These are phyloP conservation scores for Fusarium equiseti DNA, from an alignment of 2,329 filamentous ascomycete species.

Conservation along the genomic window DNA sequence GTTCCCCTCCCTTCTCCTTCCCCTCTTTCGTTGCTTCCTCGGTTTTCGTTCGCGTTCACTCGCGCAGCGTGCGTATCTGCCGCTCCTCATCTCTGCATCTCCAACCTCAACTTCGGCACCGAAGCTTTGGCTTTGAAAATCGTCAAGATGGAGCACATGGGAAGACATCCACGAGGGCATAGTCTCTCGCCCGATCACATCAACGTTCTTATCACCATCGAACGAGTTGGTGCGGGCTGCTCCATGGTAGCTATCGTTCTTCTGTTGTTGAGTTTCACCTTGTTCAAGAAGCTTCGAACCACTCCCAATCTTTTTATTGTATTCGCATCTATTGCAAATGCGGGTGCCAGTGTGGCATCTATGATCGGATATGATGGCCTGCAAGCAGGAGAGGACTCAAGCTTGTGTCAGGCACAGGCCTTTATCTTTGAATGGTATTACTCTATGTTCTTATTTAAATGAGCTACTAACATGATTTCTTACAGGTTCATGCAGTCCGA, in stretches of 20 bases:
- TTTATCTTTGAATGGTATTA: conserved; percentile 74
- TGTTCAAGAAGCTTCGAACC: conserved; percentile 65
- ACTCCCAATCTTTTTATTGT: conserved; percentile 66
- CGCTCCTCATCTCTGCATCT: not conserved
- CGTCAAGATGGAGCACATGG: conserved; percentile 33
- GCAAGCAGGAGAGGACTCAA: conserved; percentile 62
- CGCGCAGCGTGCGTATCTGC: conserved; percentile 6
- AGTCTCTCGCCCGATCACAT: conserved; percentile 54
- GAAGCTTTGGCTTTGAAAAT: not conserved
- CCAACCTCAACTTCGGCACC: not conserved
- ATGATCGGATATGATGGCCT: conserved; percentile 78
- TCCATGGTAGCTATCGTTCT: conserved; percentile 64
- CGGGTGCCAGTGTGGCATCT: conserved; percentile 72
- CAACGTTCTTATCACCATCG: conserved; percentile 61
- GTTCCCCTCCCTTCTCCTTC: not conserved
- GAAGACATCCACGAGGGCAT: conserved; percentile 9
- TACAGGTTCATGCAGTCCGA: conserved; percentile 81
- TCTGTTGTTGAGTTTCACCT: conserved; percentile 62
- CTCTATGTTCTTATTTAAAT: not conserved
- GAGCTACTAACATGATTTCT: not conserved
- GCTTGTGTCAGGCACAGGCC: conserved; percentile 71
- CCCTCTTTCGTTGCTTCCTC: not conserved
- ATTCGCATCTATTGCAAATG: conserved; percentile 55
- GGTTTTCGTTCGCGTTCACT: not conserved
- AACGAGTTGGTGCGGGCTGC: conserved; percentile 65